Evolutionary conservation across 768 basidiomycete species (phyloP).

Genomic region (Boletus rubescentipes): DNA sequence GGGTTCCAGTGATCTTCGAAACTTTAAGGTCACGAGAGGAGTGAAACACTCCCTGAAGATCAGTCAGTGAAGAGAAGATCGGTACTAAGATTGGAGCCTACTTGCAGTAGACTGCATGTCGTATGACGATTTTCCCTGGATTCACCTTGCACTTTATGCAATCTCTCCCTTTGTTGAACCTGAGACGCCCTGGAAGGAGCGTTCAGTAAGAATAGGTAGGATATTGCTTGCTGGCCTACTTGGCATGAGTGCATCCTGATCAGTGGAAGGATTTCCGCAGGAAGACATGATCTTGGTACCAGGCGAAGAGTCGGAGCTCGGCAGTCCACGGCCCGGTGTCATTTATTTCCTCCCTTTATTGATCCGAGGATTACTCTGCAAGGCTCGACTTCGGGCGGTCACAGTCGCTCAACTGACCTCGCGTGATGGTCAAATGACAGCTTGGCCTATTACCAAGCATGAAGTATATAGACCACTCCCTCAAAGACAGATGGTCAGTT

Average conservation of each 20-base stretch:
- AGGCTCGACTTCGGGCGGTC: no score
- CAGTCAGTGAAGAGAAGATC: conserved; percentile 11
- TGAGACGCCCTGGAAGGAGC: conserved; percentile 50
- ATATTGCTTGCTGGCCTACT: conserved; percentile 41
- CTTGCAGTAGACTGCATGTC: conserved; percentile 87
- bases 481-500: background rate
- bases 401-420: no score
- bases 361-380: no score
- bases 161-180: conserved; percentile 61
- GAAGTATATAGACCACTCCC: conserved; percentile 12
- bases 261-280: conserved; percentile 64
- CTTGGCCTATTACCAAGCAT: no score
- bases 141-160: conserved; percentile 77
- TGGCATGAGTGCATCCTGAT: conserved; percentile 63
- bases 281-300: conserved; percentile 34
- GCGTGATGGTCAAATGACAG: no score
- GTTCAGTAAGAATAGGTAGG: background rate
- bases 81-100: conserved; percentile 31
- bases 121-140: conserved; percentile 65
- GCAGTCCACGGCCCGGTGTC: no score
- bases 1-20: conserved; percentile 65
- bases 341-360: no score
- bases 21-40: conserved; percentile 59
- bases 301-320: no score
- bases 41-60: conserved; percentile 60